Evolutionary conservation across 2,329 filamentous ascomycete species (phyloP).

Genomic region (Pseudocercospora fijiensis): DNA sequence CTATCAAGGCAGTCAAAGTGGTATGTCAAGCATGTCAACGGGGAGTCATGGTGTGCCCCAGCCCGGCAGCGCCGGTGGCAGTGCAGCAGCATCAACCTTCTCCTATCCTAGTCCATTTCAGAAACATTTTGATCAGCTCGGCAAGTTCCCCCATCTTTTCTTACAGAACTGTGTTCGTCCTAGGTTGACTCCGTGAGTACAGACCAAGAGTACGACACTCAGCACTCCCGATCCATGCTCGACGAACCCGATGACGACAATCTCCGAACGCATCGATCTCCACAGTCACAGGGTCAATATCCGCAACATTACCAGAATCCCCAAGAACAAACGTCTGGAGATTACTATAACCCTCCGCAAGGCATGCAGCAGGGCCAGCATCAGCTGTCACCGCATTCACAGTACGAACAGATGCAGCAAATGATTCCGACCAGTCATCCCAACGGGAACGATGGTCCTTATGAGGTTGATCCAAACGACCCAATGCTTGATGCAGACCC

Average conservation of each 20-base stretch:
- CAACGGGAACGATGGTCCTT: slow-evolving; percentile 29
- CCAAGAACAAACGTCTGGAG: slow-evolving; percentile 25
- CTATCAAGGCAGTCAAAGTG: slow-evolving; percentile 36
- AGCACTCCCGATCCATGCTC: slow-evolving; percentile 64
- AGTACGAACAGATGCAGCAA: slow-evolving; percentile 21
- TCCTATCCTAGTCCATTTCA: slow-evolving; percentile 89
- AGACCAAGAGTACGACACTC: slow-evolving; percentile 93
- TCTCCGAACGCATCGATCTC: slow-evolving; percentile 23
- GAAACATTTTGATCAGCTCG: slow-evolving; percentile 91
- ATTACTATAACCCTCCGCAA: slow-evolving; percentile 28
- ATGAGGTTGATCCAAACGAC: slow-evolving; percentile 68
- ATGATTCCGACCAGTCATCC: slow-evolving; percentile 28
- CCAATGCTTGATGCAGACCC: slow-evolving; percentile 89
- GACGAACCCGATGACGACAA: slow-evolving; percentile 54
- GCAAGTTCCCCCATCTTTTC: slow-evolving; percentile 66
- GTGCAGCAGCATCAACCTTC: slow-evolving; percentile 39
- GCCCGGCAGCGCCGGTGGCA: slow-evolving; percentile 40
- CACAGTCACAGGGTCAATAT: slow-evolving; percentile 32
- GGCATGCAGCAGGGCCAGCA: slow-evolving; percentile 14
- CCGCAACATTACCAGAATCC: slow-evolving; percentile 30
- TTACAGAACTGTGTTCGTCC: slow-evolving; percentile 64
- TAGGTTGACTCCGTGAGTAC: slow-evolving; percentile 65
- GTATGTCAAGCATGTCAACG: slow-evolving; percentile 32
- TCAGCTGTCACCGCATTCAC: slow-evolving; percentile 17
- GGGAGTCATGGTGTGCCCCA: slow-evolving; percentile 27